These are phyloP conservation scores for Penicillium nordicum DNA, from an alignment of 2,329 filamentous ascomycete species.

Conservation along the genomic window DNA sequence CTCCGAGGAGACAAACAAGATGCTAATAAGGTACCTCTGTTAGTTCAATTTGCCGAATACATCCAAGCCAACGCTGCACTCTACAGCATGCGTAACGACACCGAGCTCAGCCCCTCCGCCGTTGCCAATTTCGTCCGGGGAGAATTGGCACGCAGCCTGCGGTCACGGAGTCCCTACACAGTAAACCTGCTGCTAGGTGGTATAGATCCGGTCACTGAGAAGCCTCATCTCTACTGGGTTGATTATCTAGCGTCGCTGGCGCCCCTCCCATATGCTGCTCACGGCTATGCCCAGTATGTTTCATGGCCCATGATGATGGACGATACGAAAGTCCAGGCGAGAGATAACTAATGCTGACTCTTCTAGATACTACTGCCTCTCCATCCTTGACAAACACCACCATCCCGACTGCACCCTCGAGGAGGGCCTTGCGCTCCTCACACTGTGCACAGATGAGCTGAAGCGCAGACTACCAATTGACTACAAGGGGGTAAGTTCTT, in stretches of 20 bases:
- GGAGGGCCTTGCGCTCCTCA: constrained; percentile 86
- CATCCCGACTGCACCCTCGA: constrained; percentile 88
- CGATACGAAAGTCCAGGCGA: not conserved
- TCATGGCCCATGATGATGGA: not conserved
- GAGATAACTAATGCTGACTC: constrained; percentile 16
- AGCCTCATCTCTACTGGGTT: constrained; percentile 93
- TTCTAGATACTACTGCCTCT: constrained; percentile 88
- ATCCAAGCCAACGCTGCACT: constrained; percentile 98
- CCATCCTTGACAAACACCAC: constrained; percentile 97
- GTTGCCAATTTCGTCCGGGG: constrained; percentile 90
- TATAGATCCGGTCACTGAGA: constrained; percentile 84
- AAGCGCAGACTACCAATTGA: constrained; percentile 96
- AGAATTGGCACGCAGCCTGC: constrained; percentile 84
- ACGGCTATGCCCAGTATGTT: constrained; percentile 92
- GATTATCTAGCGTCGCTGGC: constrained; percentile 92
- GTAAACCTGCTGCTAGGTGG: constrained; percentile 95
- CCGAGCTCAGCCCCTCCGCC: constrained; percentile 82
- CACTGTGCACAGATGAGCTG: constrained; percentile 93
- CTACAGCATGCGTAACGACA: constrained; percentile 97
- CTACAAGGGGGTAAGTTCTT: constrained; percentile 80
- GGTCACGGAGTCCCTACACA: constrained; percentile 90
- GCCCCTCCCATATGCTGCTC: constrained; percentile 88
- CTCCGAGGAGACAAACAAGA: not conserved
- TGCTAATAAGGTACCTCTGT: constrained; percentile 15
- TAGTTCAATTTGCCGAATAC: constrained; percentile 98